phyloP scores from a whole-genome alignment of 192 early-diverging fungal genomes.

The Coemansia sp. region DNA sequence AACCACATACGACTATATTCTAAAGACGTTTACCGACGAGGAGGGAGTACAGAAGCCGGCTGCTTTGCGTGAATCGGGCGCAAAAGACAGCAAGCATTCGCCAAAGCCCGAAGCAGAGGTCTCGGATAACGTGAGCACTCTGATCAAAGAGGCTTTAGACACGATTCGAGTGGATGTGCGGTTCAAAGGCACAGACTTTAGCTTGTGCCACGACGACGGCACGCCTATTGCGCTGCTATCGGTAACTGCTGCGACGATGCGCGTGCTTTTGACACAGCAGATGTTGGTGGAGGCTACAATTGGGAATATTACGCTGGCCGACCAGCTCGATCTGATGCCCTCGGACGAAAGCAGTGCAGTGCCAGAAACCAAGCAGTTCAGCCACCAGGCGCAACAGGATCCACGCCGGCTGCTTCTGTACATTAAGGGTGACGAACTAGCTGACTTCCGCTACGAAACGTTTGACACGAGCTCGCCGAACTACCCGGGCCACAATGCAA shows the following conservation, averaged over 20 bases:
- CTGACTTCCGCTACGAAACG: conserved; percentile 86
- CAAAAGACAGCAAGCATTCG: background rate
- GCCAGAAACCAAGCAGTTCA: background rate
- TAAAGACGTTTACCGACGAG: conserved; percentile 68
- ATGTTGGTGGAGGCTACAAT: conserved; percentile 68
- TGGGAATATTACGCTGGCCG: conserved; percentile 67
- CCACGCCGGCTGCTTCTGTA: conserved; percentile 62
- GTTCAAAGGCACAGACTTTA: conserved; percentile 77
- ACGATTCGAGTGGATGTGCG: conserved; percentile 75
- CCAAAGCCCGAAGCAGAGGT: background rate
- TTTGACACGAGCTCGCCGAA: conserved; percentile 57
- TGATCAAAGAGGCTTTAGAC: conserved; percentile 52
- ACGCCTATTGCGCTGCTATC: conserved; percentile 67
- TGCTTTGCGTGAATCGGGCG: background rate
- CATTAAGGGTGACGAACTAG: conserved; percentile 86
- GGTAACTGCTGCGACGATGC: conserved; percentile 71
- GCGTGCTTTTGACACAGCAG: conserved; percentile 59
- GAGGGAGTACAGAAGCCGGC: background rate
- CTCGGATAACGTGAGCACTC: conserved; percentile 21
- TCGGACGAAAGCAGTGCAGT: background rate
- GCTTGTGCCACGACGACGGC: conserved; percentile 78
- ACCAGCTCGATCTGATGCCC: conserved; percentile 59
- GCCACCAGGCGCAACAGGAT: conserved; percentile 6
- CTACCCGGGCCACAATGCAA: conserved; percentile 86
- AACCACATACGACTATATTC: conserved; percentile 79